Evolutionary conservation across 768 basidiomycete genomes (phyloP), one percentile per base, ranked within the genome.

Genomic region (Pisolithus sp.): DNA sequence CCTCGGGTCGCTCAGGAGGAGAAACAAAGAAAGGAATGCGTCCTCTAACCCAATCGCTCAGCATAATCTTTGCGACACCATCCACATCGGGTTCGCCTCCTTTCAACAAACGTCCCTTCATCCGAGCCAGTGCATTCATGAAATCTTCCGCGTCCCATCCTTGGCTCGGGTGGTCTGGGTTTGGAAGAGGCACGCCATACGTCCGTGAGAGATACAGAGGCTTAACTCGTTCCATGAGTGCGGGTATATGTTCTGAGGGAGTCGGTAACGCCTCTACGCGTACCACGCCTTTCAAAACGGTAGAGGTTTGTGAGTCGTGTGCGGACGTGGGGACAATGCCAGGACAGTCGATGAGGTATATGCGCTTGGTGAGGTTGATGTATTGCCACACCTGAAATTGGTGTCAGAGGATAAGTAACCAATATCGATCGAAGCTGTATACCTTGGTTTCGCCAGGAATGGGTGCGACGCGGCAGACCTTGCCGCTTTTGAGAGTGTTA

Each of bases 261-360:
- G 85, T 89, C 2, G 91, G 79, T 15, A 99, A 79, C 50, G 93
- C 93, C 71, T 98, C 95, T 20, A 98, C 92, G 53, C 95, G 88
- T 37, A 98, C 83, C 46, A 97, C 94, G 18, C 95, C 96, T 71
- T 99, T 99, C 53, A 99, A 80, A 21, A 98, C 96, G 4, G 85
- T 96, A 15, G 83, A 81, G 0, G 92, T 91, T 63, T 95, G 86
- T 2, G 88, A 81, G 68, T 98, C 94, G 55, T 89, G 78, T 2
- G 92, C 88, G 21, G 93, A 94, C 17, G 93, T 86, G 2, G 95
- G 95, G 2, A 97, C 96, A 68, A 98, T 90, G 46, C 96, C 96
- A 26, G 96, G 96, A 66, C 96, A 99, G 71, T 99, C 96, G 73
- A 99, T 97, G 59, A 99, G 86, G 75, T 97, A 99, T 66, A 99